Evolutionary conservation across 352 stramenopile species (phyloP), one percentile per base, ranked within the genome.

Genomic region (Globisporangium irregulare): DNA sequence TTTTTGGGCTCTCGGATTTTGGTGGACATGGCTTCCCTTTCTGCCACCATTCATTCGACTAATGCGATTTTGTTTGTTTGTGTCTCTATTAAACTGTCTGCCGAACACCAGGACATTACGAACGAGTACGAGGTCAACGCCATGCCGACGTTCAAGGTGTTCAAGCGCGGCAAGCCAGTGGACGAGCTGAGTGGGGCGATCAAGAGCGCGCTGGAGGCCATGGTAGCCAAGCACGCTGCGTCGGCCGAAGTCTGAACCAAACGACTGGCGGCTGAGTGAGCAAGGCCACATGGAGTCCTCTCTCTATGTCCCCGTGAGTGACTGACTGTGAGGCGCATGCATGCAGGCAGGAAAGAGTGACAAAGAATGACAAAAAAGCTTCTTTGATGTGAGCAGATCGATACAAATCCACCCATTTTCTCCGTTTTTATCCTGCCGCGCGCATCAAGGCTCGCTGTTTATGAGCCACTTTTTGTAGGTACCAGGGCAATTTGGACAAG

Each of bases 61-160:
- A 34, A 59, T 32, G 29, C 1, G 25, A 32, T 34, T n/a, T 8
- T 34, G 12, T 54, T 3, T 12, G 20, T 14, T 18, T 48, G 29
- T 1, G 5, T 46, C 25, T 38, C 8, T 38, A 38, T 38, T 38
- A 38, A 38, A n/a, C 59, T 46, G 20, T 46, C 38, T 46, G 38
- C 12, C 38, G 12, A 32, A 15, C 8, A 34, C 56, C 43, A 94
- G 65, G 79, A 83, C n/a, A 73, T 96, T 51, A 80, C 84, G 20
- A 73, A 81, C 54, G 67, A 73, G 41, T 91, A 80, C 66, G 82
- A 85, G 6, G 88, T 98, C 56, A 78, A 75, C 34, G 82, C 86
- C 36, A 94, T 98, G 86, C 95, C 94, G 12, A 98, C 91, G 25
- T 98, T 98, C 74, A 93, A 98, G 69, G 86, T 98, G 59, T 98